phyloP scores from a whole-genome alignment of 129 eudicot genomes.

The Daucus carota region DH1_v3.0 NC_030387.2:21739001-21739500 shows the following conservation, averaged over 20 bases:
- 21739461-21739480: slow-evolving; percentile 72
- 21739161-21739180: not conserved
- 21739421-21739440: slow-evolving; percentile 43
- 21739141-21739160: slow-evolving; percentile 41
- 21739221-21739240: not conserved
- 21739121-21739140: slow-evolving; percentile 84
- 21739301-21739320: not conserved
- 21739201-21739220: not conserved
- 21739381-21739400: not conserved
- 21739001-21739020: not conserved
- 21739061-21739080: not conserved
- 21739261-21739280: not conserved
- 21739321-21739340: not conserved
- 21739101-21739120: slow-evolving; percentile 68
- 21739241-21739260: not conserved
- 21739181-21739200: not conserved
- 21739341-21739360: not conserved
- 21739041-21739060: not conserved
- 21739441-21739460: slow-evolving; percentile 64
- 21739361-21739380: not conserved
- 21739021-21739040: not conserved
- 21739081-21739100: slow-evolving; percentile 50
- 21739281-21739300: not conserved
- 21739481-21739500: slow-evolving; percentile 62
- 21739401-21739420: not conserved